Percentiles rank a stretch among this genome's conserved stretches.
phyloP scores from a whole-genome alignment of 352 stramenopile genomes.

The Pythium utonaiense region DNA sequence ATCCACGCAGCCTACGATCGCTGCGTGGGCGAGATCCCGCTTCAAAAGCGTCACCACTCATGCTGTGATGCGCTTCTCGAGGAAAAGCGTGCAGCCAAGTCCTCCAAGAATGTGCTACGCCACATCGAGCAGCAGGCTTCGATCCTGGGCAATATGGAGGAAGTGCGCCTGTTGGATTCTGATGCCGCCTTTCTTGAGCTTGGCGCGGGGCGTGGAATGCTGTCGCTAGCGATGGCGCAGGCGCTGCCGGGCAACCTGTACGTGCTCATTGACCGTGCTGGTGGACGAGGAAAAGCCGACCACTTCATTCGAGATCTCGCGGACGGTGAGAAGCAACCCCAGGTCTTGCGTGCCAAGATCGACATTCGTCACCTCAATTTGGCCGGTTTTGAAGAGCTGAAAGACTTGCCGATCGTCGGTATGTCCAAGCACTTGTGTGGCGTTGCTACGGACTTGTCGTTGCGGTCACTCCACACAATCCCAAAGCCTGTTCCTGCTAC shows the following conservation, averaged over 20 bases:
- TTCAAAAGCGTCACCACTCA: conserved; percentile 66
- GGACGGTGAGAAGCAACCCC: conserved; percentile 22
- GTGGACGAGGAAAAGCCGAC: conserved; percentile 72
- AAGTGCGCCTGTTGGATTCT: conserved; percentile 43
- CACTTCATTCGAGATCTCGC: conserved; percentile 44
- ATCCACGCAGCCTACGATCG: conserved; percentile 49
- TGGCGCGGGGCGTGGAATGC: conserved; percentile 69
- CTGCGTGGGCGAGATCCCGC: conserved; percentile 50
- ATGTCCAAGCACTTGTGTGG: conserved; percentile 87
- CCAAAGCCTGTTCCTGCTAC: conserved; percentile 7
- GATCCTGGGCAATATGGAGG: conserved; percentile 78
- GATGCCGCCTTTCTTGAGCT: conserved; percentile 61
- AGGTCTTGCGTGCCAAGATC: conserved; percentile 68
- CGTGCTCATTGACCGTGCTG: conserved; percentile 72
- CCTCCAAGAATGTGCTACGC: conserved; percentile 59
- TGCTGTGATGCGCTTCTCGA: conserved; percentile 60
- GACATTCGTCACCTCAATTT: conserved; percentile 85
- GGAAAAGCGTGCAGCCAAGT: conserved; percentile 52
- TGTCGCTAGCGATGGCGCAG: conserved; percentile 76
- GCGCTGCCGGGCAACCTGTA: conserved; percentile 55
- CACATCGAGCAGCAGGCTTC: conserved; percentile 84
- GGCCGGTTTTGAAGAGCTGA: conserved; percentile 51
- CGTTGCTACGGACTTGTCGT: conserved; percentile 75
- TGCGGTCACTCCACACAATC: conserved; percentile 65
- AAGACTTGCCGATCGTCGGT: conserved; percentile 50